These are phyloP conservation scores for Paramecium sexaurelia DNA, from an alignment of 73 alveolate species.

Conservation along the genomic window DNA sequence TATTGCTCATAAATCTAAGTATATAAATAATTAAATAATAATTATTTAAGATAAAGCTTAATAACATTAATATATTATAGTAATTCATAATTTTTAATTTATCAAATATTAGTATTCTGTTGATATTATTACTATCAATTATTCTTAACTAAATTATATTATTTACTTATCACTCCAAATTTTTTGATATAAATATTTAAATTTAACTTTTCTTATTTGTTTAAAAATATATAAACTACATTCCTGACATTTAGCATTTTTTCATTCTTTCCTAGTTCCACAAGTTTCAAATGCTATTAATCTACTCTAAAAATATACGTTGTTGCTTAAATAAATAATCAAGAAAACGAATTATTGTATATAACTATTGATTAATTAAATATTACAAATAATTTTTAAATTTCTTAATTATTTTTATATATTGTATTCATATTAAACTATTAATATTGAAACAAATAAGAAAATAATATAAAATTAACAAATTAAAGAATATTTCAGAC, in stretches of 20 bases:
- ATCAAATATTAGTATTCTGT: neutral
- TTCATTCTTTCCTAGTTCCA: too few relatives aligned
- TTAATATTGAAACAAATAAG: neutral
- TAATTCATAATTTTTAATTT: neutral
- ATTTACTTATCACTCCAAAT: neutral
- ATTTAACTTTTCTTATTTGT: neutral
- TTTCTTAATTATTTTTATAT: too few relatives aligned
- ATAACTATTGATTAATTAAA: too few relatives aligned
- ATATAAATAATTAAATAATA: neutral
- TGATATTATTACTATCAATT: neutral
- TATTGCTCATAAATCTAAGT: neutral
- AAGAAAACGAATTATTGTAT: too few relatives aligned
- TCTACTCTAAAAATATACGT: too few relatives aligned
- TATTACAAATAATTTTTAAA: too few relatives aligned
- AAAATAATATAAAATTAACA: neutral
- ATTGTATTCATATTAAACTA: too few relatives aligned
- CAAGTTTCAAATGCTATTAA: too few relatives aligned
- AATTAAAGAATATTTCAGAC: neutral
- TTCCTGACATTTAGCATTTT: too few relatives aligned
- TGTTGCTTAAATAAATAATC: too few relatives aligned
- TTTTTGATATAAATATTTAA: neutral
- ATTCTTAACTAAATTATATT: neutral
- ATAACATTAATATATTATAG: neutral
- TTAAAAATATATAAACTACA: neutral
- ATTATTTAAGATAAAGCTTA: neutral